phyloP scores from a whole-genome alignment of 495 filamentous ascomycete genomes.

The Neurospora sp. region DNA sequence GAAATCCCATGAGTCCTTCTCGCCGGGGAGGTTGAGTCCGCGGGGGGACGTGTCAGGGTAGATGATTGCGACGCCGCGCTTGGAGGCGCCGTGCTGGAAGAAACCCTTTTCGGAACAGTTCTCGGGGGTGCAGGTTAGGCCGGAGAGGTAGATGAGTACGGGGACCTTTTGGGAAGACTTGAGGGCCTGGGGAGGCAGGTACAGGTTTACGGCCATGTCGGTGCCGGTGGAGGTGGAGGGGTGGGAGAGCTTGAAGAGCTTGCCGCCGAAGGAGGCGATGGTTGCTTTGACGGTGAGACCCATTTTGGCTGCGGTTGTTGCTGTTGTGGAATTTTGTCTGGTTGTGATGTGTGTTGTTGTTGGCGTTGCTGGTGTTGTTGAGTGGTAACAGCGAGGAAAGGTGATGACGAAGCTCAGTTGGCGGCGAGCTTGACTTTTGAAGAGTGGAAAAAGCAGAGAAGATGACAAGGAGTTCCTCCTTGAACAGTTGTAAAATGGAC shows the following conservation, averaged over 20 bases:
- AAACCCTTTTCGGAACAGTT: slow-evolving; percentile 97
- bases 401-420: not conserved
- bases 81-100: slow-evolving; percentile 71
- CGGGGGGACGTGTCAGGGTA: slow-evolving; percentile 94
- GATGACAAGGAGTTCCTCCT: not conserved
- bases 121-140: slow-evolving; percentile 88
- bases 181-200: slow-evolving; percentile 52
- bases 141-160: slow-evolving; percentile 88
- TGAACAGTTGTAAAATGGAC: not conserved
- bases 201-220: slow-evolving; percentile 61
- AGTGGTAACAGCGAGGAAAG: not conserved
- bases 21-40: slow-evolving; percentile 65
- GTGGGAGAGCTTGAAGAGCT: slow-evolving; percentile 88
- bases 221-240: slow-evolving; percentile 58
- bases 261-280: slow-evolving; percentile 88
- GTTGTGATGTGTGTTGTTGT: not conserved
- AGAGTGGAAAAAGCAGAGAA: not conserved
- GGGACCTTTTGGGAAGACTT: slow-evolving; percentile 49
- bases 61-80: slow-evolving; percentile 75
- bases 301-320: slow-evolving; percentile 38
- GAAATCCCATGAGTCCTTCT: slow-evolving; percentile 83
- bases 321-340: not conserved
- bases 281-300: slow-evolving; percentile 76
- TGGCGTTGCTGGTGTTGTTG: not conserved
- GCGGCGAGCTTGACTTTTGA: not conserved